These are phyloP conservation scores for Penicillium subrubescens DNA, from an alignment of 495 filamentous ascomycete genomes.

Conservation along the genomic window DNA sequence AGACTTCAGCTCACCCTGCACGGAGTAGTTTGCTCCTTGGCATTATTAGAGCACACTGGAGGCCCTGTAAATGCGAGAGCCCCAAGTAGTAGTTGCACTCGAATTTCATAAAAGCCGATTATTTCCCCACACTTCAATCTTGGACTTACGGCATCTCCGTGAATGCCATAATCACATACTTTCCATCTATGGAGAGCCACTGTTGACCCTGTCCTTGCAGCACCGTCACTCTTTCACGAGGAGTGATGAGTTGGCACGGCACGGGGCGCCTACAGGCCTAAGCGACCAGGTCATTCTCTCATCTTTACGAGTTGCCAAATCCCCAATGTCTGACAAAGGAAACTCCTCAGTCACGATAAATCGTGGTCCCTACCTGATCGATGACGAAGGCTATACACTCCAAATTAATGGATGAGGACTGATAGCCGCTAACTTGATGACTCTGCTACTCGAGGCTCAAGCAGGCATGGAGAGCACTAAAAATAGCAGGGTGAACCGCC, in stretches of 20 bases:
- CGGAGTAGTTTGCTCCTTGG: not conserved
- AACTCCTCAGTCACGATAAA: not conserved
- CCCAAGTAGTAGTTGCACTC: not conserved
- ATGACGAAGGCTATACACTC: not conserved
- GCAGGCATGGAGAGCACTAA: not conserved
- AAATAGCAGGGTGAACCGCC: not conserved
- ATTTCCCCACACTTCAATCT: not conserved
- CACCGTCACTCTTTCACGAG: not conserved
- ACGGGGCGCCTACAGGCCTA: not conserved
- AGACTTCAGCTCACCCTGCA: not conserved
- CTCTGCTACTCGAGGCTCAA: not conserved
- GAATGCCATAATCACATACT: not conserved
- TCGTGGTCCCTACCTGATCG: not conserved
- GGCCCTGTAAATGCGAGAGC: no score
- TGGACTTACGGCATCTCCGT: not conserved
- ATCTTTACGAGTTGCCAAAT: not conserved
- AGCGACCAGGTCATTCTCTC: not conserved
- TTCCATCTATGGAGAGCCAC: not conserved
- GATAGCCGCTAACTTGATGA: not conserved
- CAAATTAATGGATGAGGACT: not conserved
- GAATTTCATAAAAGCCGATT: not conserved
- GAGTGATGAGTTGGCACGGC: slow-evolving; percentile 4
- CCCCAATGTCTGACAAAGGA: not conserved
- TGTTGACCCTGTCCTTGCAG: not conserved
- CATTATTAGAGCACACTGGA: no score